These are phyloP conservation scores for Sclerotinia borealis DNA, from an alignment of 2,329 filamentous ascomycete genomes.

Conservation along the genomic window DNA sequence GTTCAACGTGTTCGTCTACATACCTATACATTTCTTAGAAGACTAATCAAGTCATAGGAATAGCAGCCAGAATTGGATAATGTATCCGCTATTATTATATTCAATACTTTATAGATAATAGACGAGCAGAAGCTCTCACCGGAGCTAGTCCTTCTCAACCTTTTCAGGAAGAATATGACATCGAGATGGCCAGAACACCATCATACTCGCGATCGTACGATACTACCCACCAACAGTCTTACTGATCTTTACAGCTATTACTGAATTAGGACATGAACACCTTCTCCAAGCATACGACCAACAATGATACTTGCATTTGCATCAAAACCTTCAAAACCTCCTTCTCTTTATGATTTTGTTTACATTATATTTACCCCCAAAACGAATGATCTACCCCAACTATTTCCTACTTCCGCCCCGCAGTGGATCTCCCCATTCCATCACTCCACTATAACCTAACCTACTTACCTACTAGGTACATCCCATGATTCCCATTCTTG, in stretches of 20 bases:
- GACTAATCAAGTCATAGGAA: no score
- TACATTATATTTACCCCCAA: not conserved
- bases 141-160: not conserved
- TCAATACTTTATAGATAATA: not conserved
- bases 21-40: no score
- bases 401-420: not conserved
- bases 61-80: not conserved
- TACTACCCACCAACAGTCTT: not conserved
- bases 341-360: not conserved
- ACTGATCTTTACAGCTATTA: not conserved
- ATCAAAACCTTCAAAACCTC: not conserved
- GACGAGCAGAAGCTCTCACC: not conserved
- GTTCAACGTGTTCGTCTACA: not conserved
- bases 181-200: not conserved
- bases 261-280: not conserved
- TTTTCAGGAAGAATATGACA: not conserved
- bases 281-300: not conserved
- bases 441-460: not conserved
- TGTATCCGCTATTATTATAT: not conserved
- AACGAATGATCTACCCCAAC: not conserved
- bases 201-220: not conserved
- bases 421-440: not conserved
- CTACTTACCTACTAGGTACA: no score
- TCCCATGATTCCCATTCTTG: not conserved
- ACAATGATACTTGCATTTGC: not conserved